Evolutionary conservation across 345 rosid species (phyloP).

Genomic region (Triadica sebifera): DNA sequence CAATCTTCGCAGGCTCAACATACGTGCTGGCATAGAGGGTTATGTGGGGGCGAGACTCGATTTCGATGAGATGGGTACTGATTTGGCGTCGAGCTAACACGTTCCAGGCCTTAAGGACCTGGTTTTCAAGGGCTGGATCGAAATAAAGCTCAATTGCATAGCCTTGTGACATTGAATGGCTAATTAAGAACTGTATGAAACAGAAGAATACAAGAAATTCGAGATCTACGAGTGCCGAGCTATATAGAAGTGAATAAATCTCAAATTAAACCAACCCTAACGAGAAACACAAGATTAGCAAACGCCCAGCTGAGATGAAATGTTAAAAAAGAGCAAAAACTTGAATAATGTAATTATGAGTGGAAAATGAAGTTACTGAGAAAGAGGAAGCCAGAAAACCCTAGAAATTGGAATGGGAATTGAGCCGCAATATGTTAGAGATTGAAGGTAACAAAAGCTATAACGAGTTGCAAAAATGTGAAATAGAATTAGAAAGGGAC

Average conservation of each 20-base stretch:
- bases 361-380: background rate
- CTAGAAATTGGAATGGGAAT: background rate
- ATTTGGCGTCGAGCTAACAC: conserved; percentile 98
- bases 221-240: conserved; percentile 7
- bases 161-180: conserved; percentile 39
- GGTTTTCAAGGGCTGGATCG: conserved; percentile 96
- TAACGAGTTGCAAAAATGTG: background rate
- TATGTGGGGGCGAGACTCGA: conserved; percentile 94
- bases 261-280: background rate
- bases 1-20: conserved; percentile 67
- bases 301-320: conserved; percentile 4
- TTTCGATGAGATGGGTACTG: conserved; percentile 85
- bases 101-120: conserved; percentile 95
- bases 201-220: background rate
- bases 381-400: conserved; percentile 3
- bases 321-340: background rate
- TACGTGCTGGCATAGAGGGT: conserved; percentile 63
- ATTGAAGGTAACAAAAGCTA: background rate
- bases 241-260: background rate
- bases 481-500: background rate
- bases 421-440: background rate
- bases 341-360: background rate
- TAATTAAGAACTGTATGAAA: background rate
- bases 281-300: background rate
- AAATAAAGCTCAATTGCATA: conserved; percentile 94